These are phyloP conservation scores for Vachellia pachyceras DNA, from an alignment of 306 rosid species.

Conservation along the genomic window DNA sequence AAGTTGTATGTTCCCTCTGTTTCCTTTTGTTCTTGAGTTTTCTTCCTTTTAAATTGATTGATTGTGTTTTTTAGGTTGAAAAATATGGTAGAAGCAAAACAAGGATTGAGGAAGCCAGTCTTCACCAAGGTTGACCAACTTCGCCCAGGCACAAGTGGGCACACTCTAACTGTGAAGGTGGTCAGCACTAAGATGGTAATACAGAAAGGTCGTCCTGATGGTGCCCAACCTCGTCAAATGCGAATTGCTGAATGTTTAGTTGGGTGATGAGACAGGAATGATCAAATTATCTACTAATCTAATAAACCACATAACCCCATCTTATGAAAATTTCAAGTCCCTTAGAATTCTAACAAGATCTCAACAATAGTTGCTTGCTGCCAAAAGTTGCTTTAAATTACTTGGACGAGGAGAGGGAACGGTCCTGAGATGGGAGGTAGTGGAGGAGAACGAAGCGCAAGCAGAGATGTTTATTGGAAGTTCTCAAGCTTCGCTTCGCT, in stretches of 20 bases:
- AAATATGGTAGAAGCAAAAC: conserved; percentile 79
- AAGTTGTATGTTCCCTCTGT: neutral
- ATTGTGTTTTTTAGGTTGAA: conserved; percentile 42
- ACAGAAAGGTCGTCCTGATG: conserved; percentile 92
- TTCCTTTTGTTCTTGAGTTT: conserved; percentile 8
- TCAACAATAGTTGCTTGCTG: neutral
- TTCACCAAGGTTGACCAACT: conserved; percentile 91
- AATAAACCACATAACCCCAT: neutral
- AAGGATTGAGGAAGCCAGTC: conserved; percentile 89
- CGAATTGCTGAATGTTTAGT: conserved; percentile 94
- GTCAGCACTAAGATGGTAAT: conserved; percentile 84
- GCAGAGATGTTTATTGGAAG: conserved; percentile 36
- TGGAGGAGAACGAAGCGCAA: conserved; percentile 41
- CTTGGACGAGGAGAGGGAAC: conserved; percentile 32
- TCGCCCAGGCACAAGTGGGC: conserved; percentile 88
- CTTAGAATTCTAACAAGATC: neutral
- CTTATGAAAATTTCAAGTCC: neutral
- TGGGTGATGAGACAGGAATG: conserved; percentile 93
- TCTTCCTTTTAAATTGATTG: neutral
- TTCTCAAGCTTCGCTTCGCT: conserved; percentile 34
- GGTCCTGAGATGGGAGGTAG: conserved; percentile 45
- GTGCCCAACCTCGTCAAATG: conserved; percentile 93
- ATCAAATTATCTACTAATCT: neutral
- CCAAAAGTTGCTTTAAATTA: neutral
- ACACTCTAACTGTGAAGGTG: conserved; percentile 80